Conservation (phyloP, 768 basidiomycete species). For the Boletellus ananas region DNA sequence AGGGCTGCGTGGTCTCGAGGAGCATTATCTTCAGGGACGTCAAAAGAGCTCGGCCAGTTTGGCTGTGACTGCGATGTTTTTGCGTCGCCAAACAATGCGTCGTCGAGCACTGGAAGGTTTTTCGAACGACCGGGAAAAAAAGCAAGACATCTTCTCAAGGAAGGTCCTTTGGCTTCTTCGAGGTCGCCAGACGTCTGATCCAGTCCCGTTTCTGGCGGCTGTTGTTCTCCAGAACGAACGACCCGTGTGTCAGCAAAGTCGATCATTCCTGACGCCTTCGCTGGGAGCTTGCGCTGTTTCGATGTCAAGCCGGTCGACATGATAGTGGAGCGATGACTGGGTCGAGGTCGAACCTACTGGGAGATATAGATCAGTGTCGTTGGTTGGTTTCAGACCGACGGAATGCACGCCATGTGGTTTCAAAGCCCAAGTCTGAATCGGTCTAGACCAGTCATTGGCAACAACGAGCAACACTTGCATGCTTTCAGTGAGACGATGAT, state of each 20-base stretch:
- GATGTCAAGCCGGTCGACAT: conserved; percentile 12
- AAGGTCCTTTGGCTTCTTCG: conserved; percentile 3
- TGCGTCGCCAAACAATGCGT: conserved; percentile 23
- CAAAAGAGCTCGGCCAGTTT: conserved; percentile 22
- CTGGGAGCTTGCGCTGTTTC: conserved; percentile 5
- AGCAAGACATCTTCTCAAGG: conserved; percentile 12
- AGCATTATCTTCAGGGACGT: conserved; percentile 16
- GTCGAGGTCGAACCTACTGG: background rate
- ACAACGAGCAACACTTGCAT: too few species aligned
- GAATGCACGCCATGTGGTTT: background rate
- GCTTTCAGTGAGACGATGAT: background rate
- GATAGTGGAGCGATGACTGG: background rate
- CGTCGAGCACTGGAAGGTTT: conserved; percentile 15
- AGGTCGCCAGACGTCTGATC: conserved; percentile 3
- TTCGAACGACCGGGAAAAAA: conserved; percentile 13
- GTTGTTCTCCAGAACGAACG: background rate
- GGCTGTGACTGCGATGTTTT: conserved; percentile 23
- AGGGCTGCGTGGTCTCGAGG: conserved; percentile 17
- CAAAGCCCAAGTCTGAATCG: conserved; percentile 13
- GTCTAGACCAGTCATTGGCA: conserved; percentile 5
- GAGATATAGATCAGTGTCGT: background rate
- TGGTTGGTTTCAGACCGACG: conserved; percentile 1
- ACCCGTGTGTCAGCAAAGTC: background rate
- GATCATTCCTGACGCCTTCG: background rate
- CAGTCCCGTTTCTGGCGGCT: background rate